Conservation (phyloP, 225 moss, liverwort and hornwort species). For the Polytrichum commune region DNA sequence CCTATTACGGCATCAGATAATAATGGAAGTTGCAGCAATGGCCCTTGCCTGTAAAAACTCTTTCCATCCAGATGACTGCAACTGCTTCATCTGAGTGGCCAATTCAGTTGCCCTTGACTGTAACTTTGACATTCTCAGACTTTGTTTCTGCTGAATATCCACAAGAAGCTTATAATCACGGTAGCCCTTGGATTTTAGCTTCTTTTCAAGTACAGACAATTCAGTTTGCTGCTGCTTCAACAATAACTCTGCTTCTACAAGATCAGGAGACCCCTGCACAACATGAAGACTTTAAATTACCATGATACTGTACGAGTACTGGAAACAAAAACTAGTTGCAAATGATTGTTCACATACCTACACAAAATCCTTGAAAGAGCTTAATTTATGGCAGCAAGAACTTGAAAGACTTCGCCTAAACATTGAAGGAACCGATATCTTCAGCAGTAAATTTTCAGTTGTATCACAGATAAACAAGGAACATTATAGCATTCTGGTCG, state of each 20-base stretch:
- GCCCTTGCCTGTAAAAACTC: constrained; percentile 66
- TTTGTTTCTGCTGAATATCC: constrained; percentile 60
- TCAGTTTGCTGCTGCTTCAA: constrained; percentile 44
- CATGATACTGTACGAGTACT: not conserved
- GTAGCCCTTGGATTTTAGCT: constrained; percentile 61
- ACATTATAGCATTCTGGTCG: no score
- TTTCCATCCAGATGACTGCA: constrained; percentile 88
- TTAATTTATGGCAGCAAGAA: no score
- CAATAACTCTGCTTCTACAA: constrained; percentile 36
- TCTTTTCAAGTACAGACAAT: constrained; percentile 47
- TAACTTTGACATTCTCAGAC: constrained; percentile 52
- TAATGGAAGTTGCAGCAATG: no score
- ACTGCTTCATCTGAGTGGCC: constrained; percentile 64
- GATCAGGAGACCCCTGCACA: constrained; percentile 37
- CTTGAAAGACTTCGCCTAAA: no score
- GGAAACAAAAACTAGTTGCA: no score
- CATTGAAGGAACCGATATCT: no score
- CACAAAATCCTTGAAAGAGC: no score
- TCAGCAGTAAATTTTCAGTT: no score
- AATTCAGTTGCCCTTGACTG: constrained; percentile 47
- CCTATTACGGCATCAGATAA: no score
- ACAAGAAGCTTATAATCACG: constrained; percentile 66
- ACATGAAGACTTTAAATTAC: constrained; percentile 9
- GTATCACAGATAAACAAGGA: no score
- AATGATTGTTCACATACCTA: no score